Evolutionary conservation across 768 basidiomycete genomes (phyloP), one percentile per base, ranked within the genome.

Genomic region (Kwoniella shandongensis): DNA sequence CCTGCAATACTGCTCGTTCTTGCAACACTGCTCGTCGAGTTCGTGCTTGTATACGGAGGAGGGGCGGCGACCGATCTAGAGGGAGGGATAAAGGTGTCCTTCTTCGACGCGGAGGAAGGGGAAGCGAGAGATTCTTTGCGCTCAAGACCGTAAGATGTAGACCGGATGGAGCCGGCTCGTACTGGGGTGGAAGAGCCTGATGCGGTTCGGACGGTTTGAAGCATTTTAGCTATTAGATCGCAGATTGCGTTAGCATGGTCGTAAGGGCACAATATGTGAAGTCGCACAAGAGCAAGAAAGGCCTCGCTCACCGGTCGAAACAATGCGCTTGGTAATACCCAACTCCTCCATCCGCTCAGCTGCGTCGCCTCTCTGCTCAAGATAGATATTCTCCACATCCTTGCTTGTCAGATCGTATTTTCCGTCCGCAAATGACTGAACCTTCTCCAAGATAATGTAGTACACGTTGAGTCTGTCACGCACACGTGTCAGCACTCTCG

Each of bases 381-480:
- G 85, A 76, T 91, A 98, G 44, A 88, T 86, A 45, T 78, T 76
- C 50, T 83, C 83, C 50, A 96, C 89, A 64, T 91, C 83, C 18
- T 85, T 80, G 6, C 84, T 83, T 23, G 85, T 79, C 18, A 83
- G 74, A 55, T 85, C 87, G 75, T 87, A 92, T 69, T 88, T 90
- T 48, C 83, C 82, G 53, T 82, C 78, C 1, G 88, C 84, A 69
- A 93, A 98, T 35, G 83, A 82, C 73, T 88, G 88, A 79, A 97
- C 80, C 80, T 93, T 97, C 79, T 99, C 96, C 57, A 96, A 81
- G 73, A 97, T 84, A 54, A 96, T 80, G 78, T 97, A 98, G 79
- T 86, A 93, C 57, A 93, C 86, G 76, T 96, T 94, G 66, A 94
- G 80, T 78, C 91, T 94, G n/a, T n/a, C n/a, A n/a, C n/a, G n/a